These are phyloP conservation scores for Phytophthora podocarpi DNA, from an alignment of 352 stramenopile species.

Conservation along the genomic window DNA sequence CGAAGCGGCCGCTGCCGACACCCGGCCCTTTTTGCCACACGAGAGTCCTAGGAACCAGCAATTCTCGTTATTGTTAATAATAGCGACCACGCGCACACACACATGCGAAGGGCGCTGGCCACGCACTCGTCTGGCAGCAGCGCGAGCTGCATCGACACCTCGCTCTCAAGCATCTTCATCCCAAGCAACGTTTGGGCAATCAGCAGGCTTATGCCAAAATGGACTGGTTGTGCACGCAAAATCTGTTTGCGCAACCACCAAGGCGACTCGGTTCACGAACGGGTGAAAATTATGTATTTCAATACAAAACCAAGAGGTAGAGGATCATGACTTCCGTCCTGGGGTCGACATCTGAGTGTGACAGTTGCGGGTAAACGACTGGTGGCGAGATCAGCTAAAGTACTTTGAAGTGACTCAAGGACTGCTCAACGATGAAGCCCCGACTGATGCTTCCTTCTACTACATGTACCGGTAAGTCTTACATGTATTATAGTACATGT, in stretches of 20 bases:
- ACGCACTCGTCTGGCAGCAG: conserved; percentile 55
- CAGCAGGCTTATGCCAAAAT: too few species aligned
- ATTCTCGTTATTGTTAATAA: too few species aligned
- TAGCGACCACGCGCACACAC: background rate
- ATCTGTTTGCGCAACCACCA: too few species aligned
- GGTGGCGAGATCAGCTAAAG: background rate
- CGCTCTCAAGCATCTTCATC: background rate
- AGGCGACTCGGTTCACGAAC: background rate
- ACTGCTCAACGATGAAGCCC: too few species aligned
- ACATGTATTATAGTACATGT: too few species aligned
- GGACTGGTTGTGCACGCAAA: too few species aligned
- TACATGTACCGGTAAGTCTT: too few species aligned
- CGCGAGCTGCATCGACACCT: conserved; percentile 48
- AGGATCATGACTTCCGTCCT: conserved; percentile 1
- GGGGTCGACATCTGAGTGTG: too few species aligned
- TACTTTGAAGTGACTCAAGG: too few species aligned
- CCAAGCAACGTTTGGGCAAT: conserved; percentile 13
- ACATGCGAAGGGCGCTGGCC: background rate
- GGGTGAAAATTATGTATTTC: background rate
- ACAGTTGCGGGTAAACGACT: conserved; percentile 11
- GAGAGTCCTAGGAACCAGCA: conserved; percentile 53
- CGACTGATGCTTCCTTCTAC: too few species aligned
- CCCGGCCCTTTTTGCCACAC: conserved; percentile 71
- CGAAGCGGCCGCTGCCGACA: conserved; percentile 76
- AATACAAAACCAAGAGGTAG: background rate